phyloP scores from a whole-genome alignment of 164 flowering plant genomes.

The Platanus orientalis region DNA sequence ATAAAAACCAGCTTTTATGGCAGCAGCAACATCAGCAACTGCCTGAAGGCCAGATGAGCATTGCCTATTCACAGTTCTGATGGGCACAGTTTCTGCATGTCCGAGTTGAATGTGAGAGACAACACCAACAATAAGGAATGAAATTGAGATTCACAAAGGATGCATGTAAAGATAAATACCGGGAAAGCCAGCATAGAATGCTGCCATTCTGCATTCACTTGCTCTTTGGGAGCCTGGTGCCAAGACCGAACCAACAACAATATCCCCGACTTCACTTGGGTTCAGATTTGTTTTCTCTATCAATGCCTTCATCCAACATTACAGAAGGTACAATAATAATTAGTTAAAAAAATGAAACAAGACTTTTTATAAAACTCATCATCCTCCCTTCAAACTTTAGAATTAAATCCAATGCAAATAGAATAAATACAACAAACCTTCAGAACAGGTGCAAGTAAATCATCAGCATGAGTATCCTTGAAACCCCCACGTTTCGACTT shows the following conservation, averaged over 20 bases:
- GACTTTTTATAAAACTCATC: neutral
- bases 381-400: neutral
- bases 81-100: conserved; percentile 75
- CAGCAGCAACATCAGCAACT: conserved; percentile 99
- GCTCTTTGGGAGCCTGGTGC: conserved; percentile 94
- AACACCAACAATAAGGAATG: neutral
- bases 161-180: conserved; percentile 36
- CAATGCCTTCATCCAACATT: conserved; percentile 52
- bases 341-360: neutral
- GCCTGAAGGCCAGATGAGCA: conserved; percentile 99
- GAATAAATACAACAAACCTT: conserved; percentile 38
- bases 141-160: neutral
- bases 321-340: neutral
- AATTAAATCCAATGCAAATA: neutral
- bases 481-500: conserved; percentile 90
- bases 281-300: conserved; percentile 79
- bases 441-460: conserved; percentile 78
- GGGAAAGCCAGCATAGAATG: conserved; percentile 98
- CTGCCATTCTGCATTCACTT: conserved; percentile 97
- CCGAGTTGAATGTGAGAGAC: neutral
- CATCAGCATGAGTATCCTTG: conserved; percentile 86
- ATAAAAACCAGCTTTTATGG: conserved; percentile 95
- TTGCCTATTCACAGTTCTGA: conserved; percentile 93
- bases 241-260: conserved; percentile 89
- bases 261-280: conserved; percentile 93